A percentile compares a stretch with the other conserved stretches of the same genome.
Evolutionary conservation across 1,139 yeast species (phyloP).

Genomic region (Taphrina wiesneri): DNA sequence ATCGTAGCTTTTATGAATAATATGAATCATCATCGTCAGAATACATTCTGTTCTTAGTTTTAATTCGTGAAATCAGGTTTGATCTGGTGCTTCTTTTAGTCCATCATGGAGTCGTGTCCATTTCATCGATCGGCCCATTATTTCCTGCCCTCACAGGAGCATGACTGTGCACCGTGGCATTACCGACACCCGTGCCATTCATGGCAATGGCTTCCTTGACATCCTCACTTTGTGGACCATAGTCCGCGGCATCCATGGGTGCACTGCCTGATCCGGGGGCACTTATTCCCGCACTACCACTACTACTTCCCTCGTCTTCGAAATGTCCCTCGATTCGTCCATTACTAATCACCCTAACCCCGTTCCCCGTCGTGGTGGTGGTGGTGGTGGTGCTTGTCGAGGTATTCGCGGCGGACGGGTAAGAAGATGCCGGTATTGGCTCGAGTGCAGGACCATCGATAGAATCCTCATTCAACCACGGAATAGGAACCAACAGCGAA

Average conservation of each 20-base stretch:
- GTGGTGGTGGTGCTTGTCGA: neutral
- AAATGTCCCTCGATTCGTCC: neutral
- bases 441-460: neutral
- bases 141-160: neutral
- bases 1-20: neutral
- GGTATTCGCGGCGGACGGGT: neutral
- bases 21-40: neutral
- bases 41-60: too few species aligned
- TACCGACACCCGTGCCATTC: neutral
- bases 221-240: slow-evolving; percentile 21
- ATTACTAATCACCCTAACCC: slow-evolving; percentile 2
- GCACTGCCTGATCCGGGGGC: slow-evolving; percentile 17
- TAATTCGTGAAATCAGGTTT: too few species aligned
- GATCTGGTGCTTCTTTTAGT: too few species aligned
- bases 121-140: neutral
- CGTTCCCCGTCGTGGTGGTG: slow-evolving; percentile 13
- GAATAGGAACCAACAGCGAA: slow-evolving; percentile 24
- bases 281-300: too few species aligned
- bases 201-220: slow-evolving; percentile 23
- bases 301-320: too few species aligned
- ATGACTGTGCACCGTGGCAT: neutral
- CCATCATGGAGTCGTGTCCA: slow-evolving; percentile 1
- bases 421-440: neutral
- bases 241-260: slow-evolving; percentile 31
- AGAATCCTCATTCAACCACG: slow-evolving; percentile 5